Evolutionary conservation across 139 green algal genomes (phyloP), one percentile per base, ranked within the genome.

Genomic region (Edaphochlamys debaryana): DNA sequence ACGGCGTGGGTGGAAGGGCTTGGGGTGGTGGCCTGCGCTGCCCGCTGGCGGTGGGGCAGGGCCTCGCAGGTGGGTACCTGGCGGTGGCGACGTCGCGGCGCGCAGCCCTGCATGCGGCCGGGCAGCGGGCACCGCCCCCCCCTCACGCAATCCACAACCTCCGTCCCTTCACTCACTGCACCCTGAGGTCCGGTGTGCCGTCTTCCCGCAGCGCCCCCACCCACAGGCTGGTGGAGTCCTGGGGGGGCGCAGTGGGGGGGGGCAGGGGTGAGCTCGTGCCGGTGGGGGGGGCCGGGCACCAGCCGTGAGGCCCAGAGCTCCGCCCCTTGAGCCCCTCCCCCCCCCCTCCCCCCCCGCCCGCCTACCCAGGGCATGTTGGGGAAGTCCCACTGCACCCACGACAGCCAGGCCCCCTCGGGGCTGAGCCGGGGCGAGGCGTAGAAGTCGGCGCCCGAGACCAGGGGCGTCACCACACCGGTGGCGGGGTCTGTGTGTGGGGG

Each of bases 311-410:
- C n/a, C 45, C 45, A 54, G 45, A 54, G 45, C 45, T 13, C 45
- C 45, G 13, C 45, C 45, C 45, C 45, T 13, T 54, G 11, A 9
- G 45, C 45, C 9, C 6, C 58, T 8, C 74, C 63, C n/a, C 13
- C 27, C 50, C 29, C 1, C 63, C 36, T 60, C 50, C 32, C 25
- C 52, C 52, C 74, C 15, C 27, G 0, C 38, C 38, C 62, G 62
- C 76, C 32, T 42, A 82, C 72, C 92, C 94, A 95, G 0, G 92
- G 90, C 92, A 97, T 97, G 87, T 94, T 93, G 34, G 94, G 94
- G 85, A 95, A 93, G 58, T 92, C 66, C 94, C 94, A 97, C 6
- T 54, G 45, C 17, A 96, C 81, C 86, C 79, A 97, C 2, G 92
- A 91, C 84, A 97, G 87, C 79, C 86, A 76, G 23, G 20, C 69